Evolutionary conservation across 305 asterid genomes (phyloP).

Genomic region (Fraxinus dipetala): DNA sequence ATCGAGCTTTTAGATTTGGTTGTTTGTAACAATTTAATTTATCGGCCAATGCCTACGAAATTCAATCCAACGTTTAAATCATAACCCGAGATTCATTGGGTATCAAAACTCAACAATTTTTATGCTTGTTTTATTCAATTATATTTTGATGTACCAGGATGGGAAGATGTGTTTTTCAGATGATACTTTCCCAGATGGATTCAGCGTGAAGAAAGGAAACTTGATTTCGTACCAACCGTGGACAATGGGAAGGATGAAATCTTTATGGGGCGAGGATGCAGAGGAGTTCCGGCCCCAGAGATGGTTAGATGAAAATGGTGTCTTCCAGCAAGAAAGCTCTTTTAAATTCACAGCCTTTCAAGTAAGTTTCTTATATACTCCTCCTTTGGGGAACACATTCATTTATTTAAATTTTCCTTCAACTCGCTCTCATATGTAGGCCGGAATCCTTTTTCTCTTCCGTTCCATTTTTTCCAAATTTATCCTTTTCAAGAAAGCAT

Average conservation of each 20-base stretch:
- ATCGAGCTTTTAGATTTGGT: too few relatives aligned
- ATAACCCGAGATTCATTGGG: too few relatives aligned
- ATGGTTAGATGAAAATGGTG: constrained; percentile 57
- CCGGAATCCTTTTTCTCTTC: background rate
- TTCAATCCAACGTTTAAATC: too few relatives aligned
- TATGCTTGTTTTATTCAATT: background rate
- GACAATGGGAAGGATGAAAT: constrained; percentile 76
- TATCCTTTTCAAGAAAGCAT: background rate
- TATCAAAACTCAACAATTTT: background rate
- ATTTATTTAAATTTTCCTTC: background rate
- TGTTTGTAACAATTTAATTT: too few relatives aligned
- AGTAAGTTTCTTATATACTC: constrained; percentile 19
- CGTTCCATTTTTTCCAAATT: background rate
- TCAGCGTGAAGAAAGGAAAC: constrained; percentile 53
- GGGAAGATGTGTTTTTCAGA: constrained; percentile 64
- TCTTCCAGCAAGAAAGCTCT: constrained; percentile 51
- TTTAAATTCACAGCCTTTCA: constrained; percentile 71
- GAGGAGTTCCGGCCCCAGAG: constrained; percentile 66
- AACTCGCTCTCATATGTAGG: background rate
- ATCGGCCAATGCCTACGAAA: too few relatives aligned
- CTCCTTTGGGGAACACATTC: background rate
- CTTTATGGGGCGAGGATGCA: constrained; percentile 76
- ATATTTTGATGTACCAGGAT: constrained; percentile 35
- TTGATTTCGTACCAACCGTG: constrained; percentile 49
- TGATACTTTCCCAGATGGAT: constrained; percentile 69